Base-by-base conservation (phyloP, 352 stramenopile genomes). In the Thraustochytrium striatum region DNA sequence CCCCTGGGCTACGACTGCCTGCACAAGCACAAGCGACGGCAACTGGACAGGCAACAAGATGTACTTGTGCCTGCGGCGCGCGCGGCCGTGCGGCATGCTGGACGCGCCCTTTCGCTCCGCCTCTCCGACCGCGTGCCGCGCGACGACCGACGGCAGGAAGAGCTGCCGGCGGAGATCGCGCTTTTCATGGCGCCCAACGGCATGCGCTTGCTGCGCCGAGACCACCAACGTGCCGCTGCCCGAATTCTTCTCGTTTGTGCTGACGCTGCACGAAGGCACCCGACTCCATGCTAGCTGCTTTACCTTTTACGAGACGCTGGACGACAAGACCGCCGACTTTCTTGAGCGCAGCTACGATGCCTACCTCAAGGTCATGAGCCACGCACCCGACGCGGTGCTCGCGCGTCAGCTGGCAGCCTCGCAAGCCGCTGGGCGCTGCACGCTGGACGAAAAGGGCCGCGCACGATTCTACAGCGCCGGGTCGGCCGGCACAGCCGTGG, bases 41-140 rank as follows among this genome's bases (percentile, higher is more conserved):
- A 75, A 75, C 65, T 75, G 65, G 65, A 75, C 65, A 21, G 65
- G 65, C 25, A 75, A 61, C 25, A 75, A 75, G 36, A 75, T 75
- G 65, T 75, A 75, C 36, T 8, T 75, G 3, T 75, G 65, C 32
- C 21, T 75, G 32, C 65, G 65, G 9, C 25, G 65, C 21, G 65
- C 43, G 8, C 21, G 39, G 21, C 43, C 65, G 8, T 16, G 43
- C 5, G 65, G 65, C 52, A 75, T 75, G 65, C 65, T 75, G 11
- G 65, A 75, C 30, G 3, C 11, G 9, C 41, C 7, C 32, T 75
- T 75, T 25, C 41, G 11, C 44, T 30, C 65, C 32, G n/a, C 65
- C 65, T 75, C 39, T 19, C 52, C 3, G 65, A 75, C n/a, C 65
- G 65, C 44, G 65, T 75, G 32, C 65, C 65, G 13, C 65, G 65